Evolutionary conservation across 805 yeast species (phyloP), one percentile per base, ranked within the genome.

Genomic region (Wickerhamiella bombiphila): DNA sequence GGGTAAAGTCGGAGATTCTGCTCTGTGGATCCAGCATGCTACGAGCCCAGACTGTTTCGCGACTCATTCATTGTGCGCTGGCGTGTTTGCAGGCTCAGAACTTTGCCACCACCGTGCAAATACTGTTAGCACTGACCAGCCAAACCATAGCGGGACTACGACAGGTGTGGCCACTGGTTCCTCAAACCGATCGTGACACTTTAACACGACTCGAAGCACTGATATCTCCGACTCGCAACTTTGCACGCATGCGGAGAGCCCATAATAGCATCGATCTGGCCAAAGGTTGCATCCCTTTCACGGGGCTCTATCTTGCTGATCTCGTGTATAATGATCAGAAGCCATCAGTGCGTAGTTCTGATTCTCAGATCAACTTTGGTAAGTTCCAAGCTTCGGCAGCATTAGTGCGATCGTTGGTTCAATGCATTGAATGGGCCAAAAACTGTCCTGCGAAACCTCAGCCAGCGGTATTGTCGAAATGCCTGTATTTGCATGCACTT

Each of bases 1-100:
- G 97, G 97, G 75, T 86, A 29, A 74, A 81, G 24, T 81, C 94
- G 0, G 95, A 88, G 60, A 72, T 91, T 39, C 56, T 83, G 13
- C 60, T 88, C 42, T 82, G 94, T 7, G 66, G 65, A 39, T 61
- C 67, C 31, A 63, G 70, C 19, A 64, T 62, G 2, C 70, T 81
- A 46, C 65, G 88, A 46, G 71, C 74, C 31, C 66, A 72, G 39
- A 68, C 86, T 1, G 70, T 86, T n/a, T 75, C 83, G n/a, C 65
- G 88, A 46, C 83, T 80, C 50, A 82, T 88, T 41, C 94, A 82
- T 48, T 61, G 88, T 39, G 96, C 94, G 0, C 75, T 76, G 40
- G 72, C 74, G 47, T 77, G 94, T 55, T 66, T 67, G 32, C 58
- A 59, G 9, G 53, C 79, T 39, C 96, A 86, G 55, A 88, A 88